A percentile compares a stretch with the other conserved stretches of the same genome.
Conservation (phyloP, 2,329 filamentous ascomycete species). For the Orbilia brochopaga region DNA sequence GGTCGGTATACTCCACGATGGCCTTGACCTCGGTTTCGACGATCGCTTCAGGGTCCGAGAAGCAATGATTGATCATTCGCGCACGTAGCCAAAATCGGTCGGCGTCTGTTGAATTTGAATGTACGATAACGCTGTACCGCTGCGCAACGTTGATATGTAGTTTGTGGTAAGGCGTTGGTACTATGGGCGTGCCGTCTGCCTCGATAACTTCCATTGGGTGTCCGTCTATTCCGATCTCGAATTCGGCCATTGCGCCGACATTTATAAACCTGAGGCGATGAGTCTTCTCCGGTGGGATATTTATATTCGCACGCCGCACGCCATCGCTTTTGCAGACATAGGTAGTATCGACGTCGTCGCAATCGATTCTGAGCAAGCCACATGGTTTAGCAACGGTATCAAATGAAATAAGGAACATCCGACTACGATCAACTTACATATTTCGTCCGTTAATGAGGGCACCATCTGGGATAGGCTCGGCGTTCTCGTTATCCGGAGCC, state of each 20-base stretch:
- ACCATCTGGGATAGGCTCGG: constrained; percentile 71
- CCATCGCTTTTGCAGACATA: constrained; percentile 46
- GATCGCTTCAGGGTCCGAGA: constrained; percentile 60
- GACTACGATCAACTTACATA: constrained; percentile 14
- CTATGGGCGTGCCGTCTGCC: constrained; percentile 72
- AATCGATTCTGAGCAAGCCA: constrained; percentile 26
- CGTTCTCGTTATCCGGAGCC: constrained; percentile 63
- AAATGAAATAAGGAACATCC: not conserved
- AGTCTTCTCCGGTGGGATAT: constrained; percentile 63
- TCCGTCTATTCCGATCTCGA: constrained; percentile 73
- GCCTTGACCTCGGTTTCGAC: constrained; percentile 52
- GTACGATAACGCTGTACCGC: constrained; percentile 71
- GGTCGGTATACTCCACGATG: constrained; percentile 49
- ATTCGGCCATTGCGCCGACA: constrained; percentile 72
- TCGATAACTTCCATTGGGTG: constrained; percentile 69
- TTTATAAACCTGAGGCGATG: constrained; percentile 74
- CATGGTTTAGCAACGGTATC: not conserved
- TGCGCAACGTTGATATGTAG: constrained; percentile 73
- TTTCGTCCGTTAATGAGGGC: constrained; percentile 67
- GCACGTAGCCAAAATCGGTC: constrained; percentile 70
- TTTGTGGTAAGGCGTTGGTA: constrained; percentile 66
- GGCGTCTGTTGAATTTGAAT: constrained; percentile 64
- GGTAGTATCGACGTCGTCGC: constrained; percentile 41
- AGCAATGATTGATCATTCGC: constrained; percentile 67
- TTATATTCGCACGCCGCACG: constrained; percentile 58